These are phyloP conservation scores for Camellia japonica DNA, from an alignment of 148 eudicot genomes.

Conservation along the genomic window DNA sequence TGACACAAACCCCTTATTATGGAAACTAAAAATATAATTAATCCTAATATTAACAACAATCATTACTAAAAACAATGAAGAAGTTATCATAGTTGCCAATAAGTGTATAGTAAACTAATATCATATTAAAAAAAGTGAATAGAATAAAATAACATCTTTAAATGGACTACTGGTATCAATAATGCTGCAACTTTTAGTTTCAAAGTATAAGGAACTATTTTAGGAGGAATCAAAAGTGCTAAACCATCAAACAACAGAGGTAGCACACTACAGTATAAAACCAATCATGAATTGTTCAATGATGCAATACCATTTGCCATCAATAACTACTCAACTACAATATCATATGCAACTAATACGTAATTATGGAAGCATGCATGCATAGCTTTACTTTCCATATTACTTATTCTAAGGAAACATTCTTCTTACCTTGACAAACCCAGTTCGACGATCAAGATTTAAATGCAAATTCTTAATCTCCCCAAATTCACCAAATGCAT, in stretches of 20 bases:
- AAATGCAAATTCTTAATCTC: conserved; percentile 81
- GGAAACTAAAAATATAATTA: too few relatives aligned
- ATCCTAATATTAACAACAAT: too few relatives aligned
- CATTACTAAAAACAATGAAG: too few relatives aligned
- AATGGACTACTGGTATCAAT: background rate
- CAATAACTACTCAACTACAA: background rate
- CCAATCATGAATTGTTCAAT: background rate
- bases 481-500: conserved; percentile 81
- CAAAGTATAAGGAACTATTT: background rate
- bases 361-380: background rate
- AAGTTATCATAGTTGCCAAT: too few relatives aligned
- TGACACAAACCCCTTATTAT: too few relatives aligned
- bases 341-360: background rate
- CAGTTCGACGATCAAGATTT: conserved; percentile 95
- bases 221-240: background rate
- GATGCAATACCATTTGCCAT: background rate
- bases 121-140: background rate
- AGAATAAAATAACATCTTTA: background rate
- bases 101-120: too few relatives aligned
- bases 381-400: background rate
- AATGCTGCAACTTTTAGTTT: background rate
- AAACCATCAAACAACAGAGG: background rate
- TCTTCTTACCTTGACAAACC: conserved; percentile 74
- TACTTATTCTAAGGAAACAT: background rate
- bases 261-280: background rate